Evolutionary conservation across 2,329 filamentous ascomycete species (phyloP).

Genomic region (Cercospora janseana): DNA sequence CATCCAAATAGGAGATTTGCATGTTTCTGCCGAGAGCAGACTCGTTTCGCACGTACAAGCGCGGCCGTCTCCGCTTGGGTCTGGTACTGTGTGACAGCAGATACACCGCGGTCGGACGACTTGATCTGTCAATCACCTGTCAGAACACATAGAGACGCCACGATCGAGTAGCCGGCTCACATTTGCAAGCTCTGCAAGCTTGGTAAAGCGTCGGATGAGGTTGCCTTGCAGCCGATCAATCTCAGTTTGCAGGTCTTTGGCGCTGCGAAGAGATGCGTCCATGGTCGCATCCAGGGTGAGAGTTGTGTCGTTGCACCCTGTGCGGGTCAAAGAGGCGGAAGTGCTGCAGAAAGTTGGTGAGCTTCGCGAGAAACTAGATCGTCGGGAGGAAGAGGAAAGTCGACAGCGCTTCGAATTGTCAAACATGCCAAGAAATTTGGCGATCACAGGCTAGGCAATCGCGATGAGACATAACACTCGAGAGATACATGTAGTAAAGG

Average conservation of each 20-base stretch:
- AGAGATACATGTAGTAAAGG: too few relatives aligned
- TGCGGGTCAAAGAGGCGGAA: conserved; percentile 26
- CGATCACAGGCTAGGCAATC: too few relatives aligned
- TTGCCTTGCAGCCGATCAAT: conserved; percentile 43
- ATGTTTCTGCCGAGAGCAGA: too few relatives aligned
- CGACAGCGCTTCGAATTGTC: too few relatives aligned
- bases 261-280: conserved; percentile 45
- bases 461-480: too few relatives aligned
- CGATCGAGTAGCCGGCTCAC: conserved; percentile 36
- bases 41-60: conserved; percentile 45
- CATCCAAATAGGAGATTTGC: too few relatives aligned
- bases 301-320: neutral
- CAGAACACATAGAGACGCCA: neutral
- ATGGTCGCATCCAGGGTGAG: conserved; percentile 28
- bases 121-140: conserved; percentile 42
- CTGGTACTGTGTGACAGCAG: conserved; percentile 57
- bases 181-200: conserved; percentile 54
- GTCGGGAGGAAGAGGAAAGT: too few relatives aligned
- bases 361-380: too few relatives aligned
- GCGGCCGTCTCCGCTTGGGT: conserved; percentile 59
- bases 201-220: conserved; percentile 54
- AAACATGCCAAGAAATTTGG: too few relatives aligned
- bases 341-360: too few relatives aligned
- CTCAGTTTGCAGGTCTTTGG: conserved; percentile 43
- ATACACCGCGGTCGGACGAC: conserved; percentile 53